Evolutionary conservation across 1,284 basidiomycete genomes (phyloP), one percentile per base, ranked within the genome.

Genomic region (Tilletia walkeri): DNA sequence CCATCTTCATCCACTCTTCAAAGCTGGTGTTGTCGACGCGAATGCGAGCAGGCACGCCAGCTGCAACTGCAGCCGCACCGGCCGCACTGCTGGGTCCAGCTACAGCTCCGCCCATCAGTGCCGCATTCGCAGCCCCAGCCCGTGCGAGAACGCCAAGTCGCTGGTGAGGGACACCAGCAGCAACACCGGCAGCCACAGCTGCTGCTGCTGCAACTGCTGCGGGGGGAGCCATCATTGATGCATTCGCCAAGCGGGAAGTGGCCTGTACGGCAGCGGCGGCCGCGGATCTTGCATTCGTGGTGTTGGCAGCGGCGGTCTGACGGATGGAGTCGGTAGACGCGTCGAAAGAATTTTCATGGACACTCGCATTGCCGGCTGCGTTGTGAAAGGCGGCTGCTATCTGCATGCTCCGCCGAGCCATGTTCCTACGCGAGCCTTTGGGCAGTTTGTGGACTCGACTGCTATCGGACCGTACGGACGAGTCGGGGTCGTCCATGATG

Each of bases 1-100:
- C 95, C 89, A 99, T 91, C 87, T 98, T 99, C 95, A 99, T 99
- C 95, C 96, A 99, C 84, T 99, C 94, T 84, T 99, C 95, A 67
- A 83, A 83, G 71, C 76, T 80, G 68, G 82, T 82, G 14, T 72
- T 80, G 73, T 83, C 80, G 30, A 83, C 81, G 18, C 66, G 63
- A 41, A 69, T 66, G 38, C 49, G 67, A 18, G 39, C 63, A 4
- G 63, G 45, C 16, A 36, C 38, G 63, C 34, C 63, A 39, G 54
- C 54, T 97, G 59, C 59, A 14, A 34, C 59, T 4, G 36, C 30
- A 20, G 36, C 38, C 6, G 50, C 50, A 6, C 12, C 50, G 14
- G 59, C 38, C 18, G 59, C 59, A 14, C 12, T 63, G 7, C 20
- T 5, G n/a, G 20, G 34, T 59, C 34, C 56, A 9, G 24, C 24